phyloP scores from a whole-genome alignment of 2,329 filamentous ascomycete genomes.

The Curvularia spicifera region DNA sequence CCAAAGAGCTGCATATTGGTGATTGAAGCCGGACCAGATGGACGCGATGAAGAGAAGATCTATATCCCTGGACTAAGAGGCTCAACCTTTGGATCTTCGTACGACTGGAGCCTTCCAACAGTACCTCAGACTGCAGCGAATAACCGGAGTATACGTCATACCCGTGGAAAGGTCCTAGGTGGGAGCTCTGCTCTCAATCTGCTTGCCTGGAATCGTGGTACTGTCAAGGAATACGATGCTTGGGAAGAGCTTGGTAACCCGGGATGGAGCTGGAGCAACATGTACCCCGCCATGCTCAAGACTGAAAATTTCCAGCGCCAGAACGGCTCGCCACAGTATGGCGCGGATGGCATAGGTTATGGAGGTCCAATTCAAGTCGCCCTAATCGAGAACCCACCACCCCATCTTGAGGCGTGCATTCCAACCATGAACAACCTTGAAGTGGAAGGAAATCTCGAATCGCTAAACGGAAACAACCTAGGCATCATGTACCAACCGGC shows the following conservation, averaged over 20 bases:
- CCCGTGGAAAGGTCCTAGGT: constrained; percentile 39
- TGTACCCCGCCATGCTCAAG: constrained; percentile 44
- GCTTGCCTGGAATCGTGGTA: constrained; percentile 44
- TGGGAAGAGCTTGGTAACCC: constrained; percentile 64
- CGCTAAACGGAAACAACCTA: constrained; percentile 57
- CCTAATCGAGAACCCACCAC: constrained; percentile 52
- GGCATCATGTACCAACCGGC: constrained; percentile 58
- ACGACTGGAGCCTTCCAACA: constrained; percentile 52
- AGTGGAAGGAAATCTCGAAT: constrained; percentile 50
- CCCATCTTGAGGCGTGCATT: constrained; percentile 54
- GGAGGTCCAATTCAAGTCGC: constrained; percentile 41
- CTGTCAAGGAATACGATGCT: constrained; percentile 53
- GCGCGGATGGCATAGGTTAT: constrained; percentile 31
- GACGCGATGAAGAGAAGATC: constrained; percentile 27
- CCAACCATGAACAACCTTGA: constrained; percentile 56
- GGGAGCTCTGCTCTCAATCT: constrained; percentile 47
- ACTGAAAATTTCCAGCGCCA: constrained; percentile 36
- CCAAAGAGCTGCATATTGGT: constrained; percentile 25
- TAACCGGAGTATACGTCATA: constrained; percentile 30
- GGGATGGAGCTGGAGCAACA: constrained; percentile 61
- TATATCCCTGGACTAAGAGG: constrained; percentile 31
- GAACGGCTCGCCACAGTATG: constrained; percentile 29
- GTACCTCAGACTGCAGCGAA: constrained; percentile 50
- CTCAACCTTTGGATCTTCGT: constrained; percentile 26
- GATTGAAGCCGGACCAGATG: constrained; percentile 35